Base-by-base conservation (phyloP, 164 flowering plant species). In the Hamamelis virginiana region DNA sequence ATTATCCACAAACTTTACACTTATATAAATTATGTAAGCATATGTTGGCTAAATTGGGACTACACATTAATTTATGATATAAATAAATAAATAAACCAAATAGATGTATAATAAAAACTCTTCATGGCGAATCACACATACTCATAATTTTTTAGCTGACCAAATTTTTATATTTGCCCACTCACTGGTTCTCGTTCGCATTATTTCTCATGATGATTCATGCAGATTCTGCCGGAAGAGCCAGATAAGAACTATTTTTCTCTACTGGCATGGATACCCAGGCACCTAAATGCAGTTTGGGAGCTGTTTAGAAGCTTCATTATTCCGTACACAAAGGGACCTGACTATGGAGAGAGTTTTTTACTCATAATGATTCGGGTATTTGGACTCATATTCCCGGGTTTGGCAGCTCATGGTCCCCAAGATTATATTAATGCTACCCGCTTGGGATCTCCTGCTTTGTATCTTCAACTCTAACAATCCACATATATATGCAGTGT, bases 221-320 rank as follows among this genome's bases (percentile, higher is more conserved):
- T 53, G 41, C 74, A 85, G 89, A 48, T 83, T 15, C 46, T 85
- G 8, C 28, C 9, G 12, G 89, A 87, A 65, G 89, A 81, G 62
- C 89, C 87, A 38, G 72, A 84, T 72, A 82, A 78, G 77, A 89
- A 89, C 64, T 85, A 81, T 50, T 80, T 84, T 69, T 77, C 81
- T 0, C 43, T 33, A n/a, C 1, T 57, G 19, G 59, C 62, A 43
- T 3, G 60, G 13, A 58, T 78, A 5, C 78, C 83, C 0, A 77
- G 52, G 74, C 47, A 43, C 33, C 1, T 70, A 18, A 81, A 75
- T 64, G 81, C 84, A 1, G 0, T 71, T 1, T 67, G 71, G 74
- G 86, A 85, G 79, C 41, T 85, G 10, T 41, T 72, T 4, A 75
- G 88, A 62, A 75, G 86, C 74, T 79, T 79, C 68, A 69, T 70